A percentile compares a stretch with the other conserved stretches of the same genome.
phyloP scores from a whole-genome alignment of 1,284 basidiomycete genomes.

The Fomitiporia mediterranea region DNA sequence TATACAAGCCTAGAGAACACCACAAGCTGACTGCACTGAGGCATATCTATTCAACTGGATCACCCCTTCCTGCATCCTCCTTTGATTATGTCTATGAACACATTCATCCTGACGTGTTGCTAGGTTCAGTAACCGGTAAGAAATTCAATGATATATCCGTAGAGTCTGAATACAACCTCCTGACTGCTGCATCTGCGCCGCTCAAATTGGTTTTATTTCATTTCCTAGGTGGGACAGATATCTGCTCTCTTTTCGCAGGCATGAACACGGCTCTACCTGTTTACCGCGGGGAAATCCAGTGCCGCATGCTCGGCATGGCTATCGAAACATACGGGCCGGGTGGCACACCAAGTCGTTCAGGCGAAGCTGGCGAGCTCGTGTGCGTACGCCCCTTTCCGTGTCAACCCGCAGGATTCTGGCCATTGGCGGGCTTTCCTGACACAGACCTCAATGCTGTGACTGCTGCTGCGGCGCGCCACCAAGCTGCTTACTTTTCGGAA shows the following conservation, averaged over 20 bases:
- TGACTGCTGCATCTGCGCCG: constrained; percentile 5
- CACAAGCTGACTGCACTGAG: constrained; percentile 58
- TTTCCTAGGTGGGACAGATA: constrained; percentile 82
- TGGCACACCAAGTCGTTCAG: constrained; percentile 37
- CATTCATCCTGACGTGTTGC: constrained; percentile 62
- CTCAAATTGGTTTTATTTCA: not conserved
- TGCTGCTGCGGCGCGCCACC: constrained; percentile 59
- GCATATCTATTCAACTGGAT: constrained; percentile 83
- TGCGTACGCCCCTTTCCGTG: constrained; percentile 82
- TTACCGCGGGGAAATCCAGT: constrained; percentile 82
- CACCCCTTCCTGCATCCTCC: constrained; percentile 68
- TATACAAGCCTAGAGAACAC: constrained; percentile 60
- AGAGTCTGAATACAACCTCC: not conserved
- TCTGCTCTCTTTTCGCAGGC: constrained; percentile 84
- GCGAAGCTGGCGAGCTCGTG: constrained; percentile 61
- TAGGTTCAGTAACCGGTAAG: constrained; percentile 77
- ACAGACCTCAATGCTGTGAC: constrained; percentile 48
- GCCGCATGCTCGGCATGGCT: constrained; percentile 81
- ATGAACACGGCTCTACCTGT: constrained; percentile 78
- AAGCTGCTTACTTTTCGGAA: constrained; percentile 75
- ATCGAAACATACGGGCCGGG: constrained; percentile 49
- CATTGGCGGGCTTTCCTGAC: constrained; percentile 57
- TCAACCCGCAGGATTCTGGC: constrained; percentile 85
- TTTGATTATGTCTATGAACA: constrained; percentile 78
- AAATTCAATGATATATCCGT: constrained; percentile 20